A percentile compares a stretch with the other conserved stretches of the same genome.
Evolutionary conservation across 306 rosid species (phyloP).

Genomic region (Trichosanthes truncata): DNA sequence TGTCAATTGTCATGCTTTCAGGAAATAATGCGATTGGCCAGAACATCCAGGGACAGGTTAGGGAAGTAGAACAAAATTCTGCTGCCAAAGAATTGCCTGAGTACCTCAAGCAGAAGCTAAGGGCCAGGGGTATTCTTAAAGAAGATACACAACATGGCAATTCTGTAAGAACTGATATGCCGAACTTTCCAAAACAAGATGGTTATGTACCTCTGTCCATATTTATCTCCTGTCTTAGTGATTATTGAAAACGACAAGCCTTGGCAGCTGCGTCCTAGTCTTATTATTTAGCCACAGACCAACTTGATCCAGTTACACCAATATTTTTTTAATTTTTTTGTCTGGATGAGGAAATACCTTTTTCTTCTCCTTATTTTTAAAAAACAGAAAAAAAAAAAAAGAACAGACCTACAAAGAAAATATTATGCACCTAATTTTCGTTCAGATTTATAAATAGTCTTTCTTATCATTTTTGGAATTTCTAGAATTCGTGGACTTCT

Average conservation of each 20-base stretch:
- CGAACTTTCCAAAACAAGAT: constrained; percentile 2
- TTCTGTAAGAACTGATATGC: constrained; percentile 33
- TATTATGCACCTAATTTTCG: background rate
- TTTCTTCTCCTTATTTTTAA: background rate
- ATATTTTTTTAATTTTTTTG: background rate
- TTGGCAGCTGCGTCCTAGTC: background rate
- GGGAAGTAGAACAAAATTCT: constrained; percentile 31
- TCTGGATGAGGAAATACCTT: background rate
- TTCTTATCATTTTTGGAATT: background rate
- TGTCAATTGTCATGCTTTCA: constrained; percentile 26
- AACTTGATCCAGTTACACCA: background rate
- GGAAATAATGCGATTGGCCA: constrained; percentile 26
- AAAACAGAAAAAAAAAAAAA: background rate
- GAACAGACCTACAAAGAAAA: background rate
- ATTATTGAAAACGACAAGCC: background rate
- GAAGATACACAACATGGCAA: constrained; percentile 26
- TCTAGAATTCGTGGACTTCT: background rate
- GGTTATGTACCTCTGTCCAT: background rate
- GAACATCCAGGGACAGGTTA: constrained; percentile 24
- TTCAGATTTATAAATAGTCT: background rate
- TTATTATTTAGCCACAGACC: background rate
- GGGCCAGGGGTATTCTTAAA: constrained; percentile 82
- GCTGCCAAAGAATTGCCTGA: constrained; percentile 64
- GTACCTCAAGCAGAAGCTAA: constrained; percentile 79
- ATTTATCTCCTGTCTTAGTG: background rate